A percentile compares a stretch with the other conserved stretches of the same genome.
Conservation (phyloP, 257 asterid species). For the Solanum microdontum region DNA sequence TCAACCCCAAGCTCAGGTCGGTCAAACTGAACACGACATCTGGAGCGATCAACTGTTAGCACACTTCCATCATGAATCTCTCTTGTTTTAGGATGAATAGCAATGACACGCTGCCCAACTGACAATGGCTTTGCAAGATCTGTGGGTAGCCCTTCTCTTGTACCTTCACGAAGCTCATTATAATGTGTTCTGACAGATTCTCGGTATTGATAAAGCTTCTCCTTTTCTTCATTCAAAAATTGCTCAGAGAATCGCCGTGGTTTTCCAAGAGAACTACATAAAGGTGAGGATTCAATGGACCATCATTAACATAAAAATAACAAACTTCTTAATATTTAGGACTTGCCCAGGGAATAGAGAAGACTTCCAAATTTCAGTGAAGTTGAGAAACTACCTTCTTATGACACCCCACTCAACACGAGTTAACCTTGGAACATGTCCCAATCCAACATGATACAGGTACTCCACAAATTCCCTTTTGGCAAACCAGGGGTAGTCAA, state of each 20-base stretch:
- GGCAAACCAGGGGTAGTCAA: conserved; percentile 91
- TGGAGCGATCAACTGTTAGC: conserved; percentile 75
- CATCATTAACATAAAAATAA: background rate
- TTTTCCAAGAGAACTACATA: conserved; percentile 81
- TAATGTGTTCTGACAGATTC: conserved; percentile 85
- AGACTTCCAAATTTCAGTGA: background rate
- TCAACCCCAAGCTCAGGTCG: conserved; percentile 88
- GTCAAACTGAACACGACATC: conserved; percentile 86
- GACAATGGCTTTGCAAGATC: conserved; percentile 89
- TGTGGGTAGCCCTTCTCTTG: conserved; percentile 76
- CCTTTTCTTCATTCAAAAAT: conserved; percentile 89
- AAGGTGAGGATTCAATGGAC: background rate
- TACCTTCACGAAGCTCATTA: conserved; percentile 75
- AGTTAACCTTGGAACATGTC: conserved; percentile 81
- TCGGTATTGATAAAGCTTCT: conserved; percentile 76
- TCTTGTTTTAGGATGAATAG: conserved; percentile 91
- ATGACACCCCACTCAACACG: conserved; percentile 94
- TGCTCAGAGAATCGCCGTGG: conserved; percentile 88
- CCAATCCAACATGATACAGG: conserved; percentile 73
- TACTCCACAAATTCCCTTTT: conserved; percentile 82
- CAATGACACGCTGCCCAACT: conserved; percentile 91
- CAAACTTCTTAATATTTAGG: background rate
- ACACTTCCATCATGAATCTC: conserved; percentile 87
- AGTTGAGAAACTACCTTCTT: conserved; percentile 47
- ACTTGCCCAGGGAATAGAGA: background rate